These are phyloP conservation scores for Arabidopsis hybrid DNA, from an alignment of 441 rosid species.

Conservation along the genomic window DNA sequence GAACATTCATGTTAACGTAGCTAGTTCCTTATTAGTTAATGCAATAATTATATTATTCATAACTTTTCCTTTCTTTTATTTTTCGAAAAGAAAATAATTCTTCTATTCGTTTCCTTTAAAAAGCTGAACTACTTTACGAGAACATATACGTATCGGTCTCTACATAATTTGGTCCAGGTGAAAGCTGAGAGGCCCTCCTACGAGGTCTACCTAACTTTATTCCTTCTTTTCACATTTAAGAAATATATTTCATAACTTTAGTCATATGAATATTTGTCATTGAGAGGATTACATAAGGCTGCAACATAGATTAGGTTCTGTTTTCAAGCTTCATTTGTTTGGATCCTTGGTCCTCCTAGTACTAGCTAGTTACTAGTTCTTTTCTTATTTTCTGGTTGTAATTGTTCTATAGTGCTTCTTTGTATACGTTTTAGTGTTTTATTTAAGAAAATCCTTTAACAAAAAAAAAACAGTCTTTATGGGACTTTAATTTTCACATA, in stretches of 20 bases:
- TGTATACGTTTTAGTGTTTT: too few relatives aligned
- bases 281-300: too few relatives aligned
- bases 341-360: too few relatives aligned
- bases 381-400: too few relatives aligned
- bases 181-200: conserved; percentile 5
- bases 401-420: too few relatives aligned
- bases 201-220: conserved; percentile 9
- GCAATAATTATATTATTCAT: not conserved
- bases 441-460: too few relatives aligned
- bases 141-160: not conserved
- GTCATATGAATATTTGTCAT: not conserved
- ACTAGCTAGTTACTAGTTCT: too few relatives aligned
- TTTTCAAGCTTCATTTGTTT: too few relatives aligned
- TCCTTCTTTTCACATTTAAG: not conserved
- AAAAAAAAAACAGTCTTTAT: not conserved
- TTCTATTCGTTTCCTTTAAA: not conserved
- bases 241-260: not conserved
- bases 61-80: not conserved
- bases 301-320: too few relatives aligned
- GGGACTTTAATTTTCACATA: too few relatives aligned
- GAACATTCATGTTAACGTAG: not conserved
- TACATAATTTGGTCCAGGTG: conserved; percentile 6
- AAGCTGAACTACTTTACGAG: conserved; percentile 35
- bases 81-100: not conserved
- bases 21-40: not conserved